Base-by-base conservation (phyloP, 2,329 filamentous ascomycete genomes). In the Aspergillus sp. region DNA sequence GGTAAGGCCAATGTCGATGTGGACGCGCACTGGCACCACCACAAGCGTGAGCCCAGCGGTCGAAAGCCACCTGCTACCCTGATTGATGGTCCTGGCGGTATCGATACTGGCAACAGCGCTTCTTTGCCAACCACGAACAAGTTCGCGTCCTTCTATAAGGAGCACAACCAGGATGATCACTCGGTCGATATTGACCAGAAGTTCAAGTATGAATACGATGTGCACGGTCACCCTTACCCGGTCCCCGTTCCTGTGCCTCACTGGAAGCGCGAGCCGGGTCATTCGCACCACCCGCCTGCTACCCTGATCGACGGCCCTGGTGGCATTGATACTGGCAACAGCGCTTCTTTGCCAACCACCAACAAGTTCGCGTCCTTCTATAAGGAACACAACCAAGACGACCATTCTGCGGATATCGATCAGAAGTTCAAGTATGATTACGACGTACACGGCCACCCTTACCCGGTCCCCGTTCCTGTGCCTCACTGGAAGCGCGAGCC, bases 281-380 rank as follows among this genome's bases (percentile, higher is more conserved):
- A 52, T 58, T 5, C 16, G n/a, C 46, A 47, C 14, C 31, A 51
- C 0, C 24, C 24, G 12, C 64, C 65, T 10, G 51, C 52, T 3
- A 67, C 65, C 5, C 56, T 64, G 6, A 65, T 70, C 10, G 65
- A 63, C n/a, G 70, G 68, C 2, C 64, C 68, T 0, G 59, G 60
- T 16, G 69, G 66, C 31, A 58, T 67, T 24, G 57, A 57, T 16
- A 61, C 60, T 14, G 66, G 65, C 7, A 64, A 64, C 29, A 59
- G 58, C 22, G 62, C 55, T 2, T 56, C 22, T 1, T 54, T 65
- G 1, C 64, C 63, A 6, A 39, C 49, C 16, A 49, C 55, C n/a
- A 63, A 59, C 6, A 9, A 16, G 5, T 54, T 54, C 22, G 26
- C 31, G 3, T 56, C 31, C 4, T 26, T 26, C 6, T 31, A 51